Conservation (phyloP, 2,329 filamentous ascomycete genomes). For the Aspergillus aculeatus region DNA sequence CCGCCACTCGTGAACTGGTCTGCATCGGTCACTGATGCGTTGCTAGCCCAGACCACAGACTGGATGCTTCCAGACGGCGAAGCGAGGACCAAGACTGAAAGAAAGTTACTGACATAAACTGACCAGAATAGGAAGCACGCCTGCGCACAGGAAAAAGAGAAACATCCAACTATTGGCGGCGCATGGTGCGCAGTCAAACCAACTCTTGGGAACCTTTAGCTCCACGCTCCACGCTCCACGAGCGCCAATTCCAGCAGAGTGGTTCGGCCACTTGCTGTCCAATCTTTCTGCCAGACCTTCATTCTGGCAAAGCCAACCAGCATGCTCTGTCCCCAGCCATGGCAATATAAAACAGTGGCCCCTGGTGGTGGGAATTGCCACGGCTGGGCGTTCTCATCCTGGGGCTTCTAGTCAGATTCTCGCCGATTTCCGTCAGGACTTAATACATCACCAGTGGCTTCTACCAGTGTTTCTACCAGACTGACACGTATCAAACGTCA, state of each 20-base stretch:
- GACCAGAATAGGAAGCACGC: background rate
- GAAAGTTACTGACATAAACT: background rate
- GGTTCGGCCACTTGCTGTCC: constrained; percentile 13
- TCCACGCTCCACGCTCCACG: constrained; percentile 8
- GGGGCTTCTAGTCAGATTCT: background rate
- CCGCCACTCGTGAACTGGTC: constrained; percentile 32
- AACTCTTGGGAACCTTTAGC: constrained; percentile 13
- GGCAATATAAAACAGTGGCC: constrained; percentile 3
- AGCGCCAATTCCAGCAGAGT: constrained; percentile 15
- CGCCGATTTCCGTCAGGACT: background rate
- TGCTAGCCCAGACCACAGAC: background rate
- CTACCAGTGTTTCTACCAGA: background rate
- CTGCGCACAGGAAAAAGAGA: constrained; percentile 3
- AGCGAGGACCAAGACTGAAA: constrained; percentile 6
- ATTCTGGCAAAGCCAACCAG: background rate
- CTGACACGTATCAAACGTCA: background rate
- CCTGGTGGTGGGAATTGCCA: constrained; percentile 4
- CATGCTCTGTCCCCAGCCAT: background rate
- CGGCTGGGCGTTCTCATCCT: background rate
- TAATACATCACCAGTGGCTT: background rate
- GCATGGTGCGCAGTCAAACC: constrained; percentile 6
- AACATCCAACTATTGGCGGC: background rate
- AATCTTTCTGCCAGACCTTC: constrained; percentile 12
- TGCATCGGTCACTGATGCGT: constrained; percentile 13
- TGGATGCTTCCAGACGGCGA: background rate